Percentiles rank a stretch among this genome's conserved stretches.
These are phyloP conservation scores for Purpureocillium takamizusanense DNA, from an alignment of 2,329 filamentous ascomycete species.

Conservation along the genomic window DNA sequence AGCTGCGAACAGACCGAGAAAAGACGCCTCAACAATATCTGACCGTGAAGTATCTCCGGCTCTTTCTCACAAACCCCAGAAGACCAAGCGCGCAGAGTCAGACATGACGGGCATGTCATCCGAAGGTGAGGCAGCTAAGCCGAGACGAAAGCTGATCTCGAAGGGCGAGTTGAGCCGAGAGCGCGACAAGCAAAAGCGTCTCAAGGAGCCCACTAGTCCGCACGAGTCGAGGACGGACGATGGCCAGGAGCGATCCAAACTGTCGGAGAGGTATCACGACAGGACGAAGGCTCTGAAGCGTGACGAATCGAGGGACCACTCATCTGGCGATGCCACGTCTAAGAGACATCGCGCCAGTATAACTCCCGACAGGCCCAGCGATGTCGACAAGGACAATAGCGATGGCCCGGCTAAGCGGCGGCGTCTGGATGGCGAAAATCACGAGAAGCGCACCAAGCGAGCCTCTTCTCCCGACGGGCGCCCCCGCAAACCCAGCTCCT, in stretches of 20 bases:
- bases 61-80: constrained; percentile 36
- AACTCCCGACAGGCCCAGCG: constrained; percentile 45
- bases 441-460: constrained; percentile 38
- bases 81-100: constrained; percentile 43
- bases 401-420: constrained; percentile 47
- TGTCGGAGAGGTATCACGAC: constrained; percentile 48
- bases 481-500: constrained; percentile 29
- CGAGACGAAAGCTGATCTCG: constrained; percentile 53
- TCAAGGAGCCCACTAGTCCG: constrained; percentile 45
- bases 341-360: constrained; percentile 52
- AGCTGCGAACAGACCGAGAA: constrained; percentile 43
- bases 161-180: constrained; percentile 53
- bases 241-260: constrained; percentile 34
- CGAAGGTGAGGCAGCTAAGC: constrained; percentile 49
- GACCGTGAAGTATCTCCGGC: constrained; percentile 46
- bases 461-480: constrained; percentile 36
- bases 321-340: constrained; percentile 39
- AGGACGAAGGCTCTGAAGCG: constrained; percentile 52
- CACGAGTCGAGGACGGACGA: constrained; percentile 42
- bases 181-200: constrained; percentile 46
- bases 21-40: constrained; percentile 42
- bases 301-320: constrained; percentile 49
- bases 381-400: constrained; percentile 41
- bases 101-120: constrained; percentile 44
- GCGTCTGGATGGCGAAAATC: constrained; percentile 44